Percentiles rank a stretch among this genome's conserved stretches.
These are phyloP conservation scores for Selaginella moellendorffii DNA, from an alignment of 75 land plant genomes.

Conservation along the genomic window DNA sequence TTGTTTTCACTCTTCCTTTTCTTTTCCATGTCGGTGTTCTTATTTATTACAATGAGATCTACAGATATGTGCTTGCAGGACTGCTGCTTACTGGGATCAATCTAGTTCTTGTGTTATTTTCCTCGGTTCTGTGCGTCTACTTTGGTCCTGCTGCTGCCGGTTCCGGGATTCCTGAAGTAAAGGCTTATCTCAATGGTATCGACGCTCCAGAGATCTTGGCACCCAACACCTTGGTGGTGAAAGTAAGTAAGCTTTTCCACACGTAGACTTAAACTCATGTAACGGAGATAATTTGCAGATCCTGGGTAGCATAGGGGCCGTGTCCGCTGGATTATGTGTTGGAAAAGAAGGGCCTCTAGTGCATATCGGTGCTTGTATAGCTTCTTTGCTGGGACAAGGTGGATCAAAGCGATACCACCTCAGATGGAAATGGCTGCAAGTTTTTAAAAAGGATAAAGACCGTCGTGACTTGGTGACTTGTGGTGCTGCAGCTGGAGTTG, in stretches of 20 bases:
- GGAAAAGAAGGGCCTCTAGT: constrained; percentile 92
- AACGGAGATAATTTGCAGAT: constrained; percentile 30
- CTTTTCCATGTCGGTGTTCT: too few species aligned
- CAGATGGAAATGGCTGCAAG: constrained; percentile 66
- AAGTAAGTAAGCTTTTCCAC: constrained; percentile 34
- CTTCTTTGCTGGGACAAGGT: constrained; percentile 64
- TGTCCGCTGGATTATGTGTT: constrained; percentile 57
- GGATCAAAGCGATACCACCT: constrained; percentile 49
- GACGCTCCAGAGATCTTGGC: constrained; percentile 60
- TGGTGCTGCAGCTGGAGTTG: constrained; percentile 76
- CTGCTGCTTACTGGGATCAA: constrained; percentile 39
- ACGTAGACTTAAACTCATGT: background rate
- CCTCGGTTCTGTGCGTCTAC: constrained; percentile 44
- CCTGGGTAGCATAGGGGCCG: constrained; percentile 70
- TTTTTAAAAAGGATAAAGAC: constrained; percentile 71
- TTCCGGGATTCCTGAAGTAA: constrained; percentile 75
- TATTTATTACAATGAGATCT: too few species aligned
- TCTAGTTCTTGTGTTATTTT: constrained; percentile 27
- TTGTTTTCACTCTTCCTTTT: too few species aligned
- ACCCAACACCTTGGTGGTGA: constrained; percentile 49
- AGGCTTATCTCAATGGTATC: constrained; percentile 74
- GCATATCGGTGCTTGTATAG: constrained; percentile 71
- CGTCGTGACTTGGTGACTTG: constrained; percentile 77
- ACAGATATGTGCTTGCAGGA: constrained; percentile 38
- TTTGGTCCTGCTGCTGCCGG: constrained; percentile 83